phyloP scores from a whole-genome alignment of 1,284 basidiomycete species.

The Malassezia japonica region DNA sequence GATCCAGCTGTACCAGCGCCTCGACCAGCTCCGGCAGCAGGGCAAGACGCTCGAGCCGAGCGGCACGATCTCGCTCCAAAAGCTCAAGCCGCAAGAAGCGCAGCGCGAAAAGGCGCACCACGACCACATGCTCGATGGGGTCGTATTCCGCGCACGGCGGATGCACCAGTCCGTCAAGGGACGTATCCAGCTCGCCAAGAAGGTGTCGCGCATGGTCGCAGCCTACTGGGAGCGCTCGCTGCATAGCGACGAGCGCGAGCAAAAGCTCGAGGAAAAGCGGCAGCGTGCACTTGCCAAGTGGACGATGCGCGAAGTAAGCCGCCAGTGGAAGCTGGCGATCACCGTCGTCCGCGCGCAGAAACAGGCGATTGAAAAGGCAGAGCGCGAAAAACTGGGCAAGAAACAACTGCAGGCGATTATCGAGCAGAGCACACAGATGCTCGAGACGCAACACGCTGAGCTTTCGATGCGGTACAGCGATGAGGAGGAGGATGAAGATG shows the following conservation, averaged over 20 bases:
- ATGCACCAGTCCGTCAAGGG: constrained; percentile 43
- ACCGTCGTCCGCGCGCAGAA: constrained; percentile 69
- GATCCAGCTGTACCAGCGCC: constrained; percentile 17
- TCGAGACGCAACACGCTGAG: constrained; percentile 58
- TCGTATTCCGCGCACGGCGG: constrained; percentile 18
- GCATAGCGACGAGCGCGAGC: constrained; percentile 58
- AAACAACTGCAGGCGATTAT: constrained; percentile 83
- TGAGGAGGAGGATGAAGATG: constrained; percentile 16
- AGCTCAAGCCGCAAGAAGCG: constrained; percentile 18
- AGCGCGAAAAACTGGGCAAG: constrained; percentile 62
- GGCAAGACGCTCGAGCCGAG: constrained; percentile 21
- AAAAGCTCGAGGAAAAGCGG: constrained; percentile 61
- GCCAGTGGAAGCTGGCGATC: constrained; percentile 81
- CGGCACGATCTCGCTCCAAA: constrained; percentile 9
- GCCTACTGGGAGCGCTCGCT: constrained; percentile 67
- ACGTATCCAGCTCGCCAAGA: constrained; percentile 41
- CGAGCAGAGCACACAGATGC: constrained; percentile 74
- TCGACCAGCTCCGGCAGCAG: constrained; percentile 22
- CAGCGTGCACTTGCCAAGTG: constrained; percentile 62
- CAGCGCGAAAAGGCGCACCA: constrained; percentile 24
- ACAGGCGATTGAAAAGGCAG: constrained; percentile 56
- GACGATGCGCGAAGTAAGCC: constrained; percentile 61
- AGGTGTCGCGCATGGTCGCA: constrained; percentile 62
- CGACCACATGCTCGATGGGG: constrained; percentile 27
- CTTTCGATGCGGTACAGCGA: constrained; percentile 32